Percentiles rank a stretch among this genome's conserved stretches.
Conservation (phyloP, 768 basidiomycete species). For the Amanita fuliginea region DNA sequence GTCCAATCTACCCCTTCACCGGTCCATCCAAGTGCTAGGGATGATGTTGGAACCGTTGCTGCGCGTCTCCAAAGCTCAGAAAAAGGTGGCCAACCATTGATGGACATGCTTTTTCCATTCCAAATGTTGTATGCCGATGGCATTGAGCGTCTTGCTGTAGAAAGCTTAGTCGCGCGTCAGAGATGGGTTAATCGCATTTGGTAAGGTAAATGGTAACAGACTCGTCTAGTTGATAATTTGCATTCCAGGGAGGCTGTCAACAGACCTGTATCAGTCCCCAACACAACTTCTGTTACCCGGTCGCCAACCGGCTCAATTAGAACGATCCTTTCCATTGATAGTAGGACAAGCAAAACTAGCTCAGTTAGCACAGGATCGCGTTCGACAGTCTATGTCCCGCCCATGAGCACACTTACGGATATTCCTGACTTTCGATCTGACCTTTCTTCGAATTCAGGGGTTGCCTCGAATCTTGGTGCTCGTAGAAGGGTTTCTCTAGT, state of each 20-base stretch:
- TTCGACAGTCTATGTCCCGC: constrained; percentile 71
- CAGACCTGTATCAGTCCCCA: constrained; percentile 34
- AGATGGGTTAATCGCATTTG: constrained; percentile 89
- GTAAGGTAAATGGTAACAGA: constrained; percentile 30
- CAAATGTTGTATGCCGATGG: constrained; percentile 87
- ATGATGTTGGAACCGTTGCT: constrained; percentile 82
- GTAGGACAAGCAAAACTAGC: constrained; percentile 29
- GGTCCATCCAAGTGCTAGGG: constrained; percentile 66
- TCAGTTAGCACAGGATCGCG: constrained; percentile 36
- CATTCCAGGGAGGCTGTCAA: constrained; percentile 66
- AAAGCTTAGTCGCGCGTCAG: constrained; percentile 76
- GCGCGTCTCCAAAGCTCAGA: constrained; percentile 50
- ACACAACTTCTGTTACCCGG: constrained; percentile 35
- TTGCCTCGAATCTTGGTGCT: constrained; percentile 7
- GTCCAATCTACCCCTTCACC: constrained; percentile 79
- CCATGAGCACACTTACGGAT: constrained; percentile 58
- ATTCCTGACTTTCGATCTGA: constrained; percentile 47
- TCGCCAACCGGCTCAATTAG: constrained; percentile 51
- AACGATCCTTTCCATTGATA: constrained; percentile 53
- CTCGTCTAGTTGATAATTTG: constrained; percentile 1
- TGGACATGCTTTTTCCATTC: constrained; percentile 80
- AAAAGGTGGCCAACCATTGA: constrained; percentile 35
- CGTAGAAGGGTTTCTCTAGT: constrained; percentile 34
- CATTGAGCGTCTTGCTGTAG: constrained; percentile 80
- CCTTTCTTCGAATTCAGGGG: constrained; percentile 15